Conservation (phyloP, 2,329 filamentous ascomycete species). For the Neofusicoccum cordaticola region DNA sequence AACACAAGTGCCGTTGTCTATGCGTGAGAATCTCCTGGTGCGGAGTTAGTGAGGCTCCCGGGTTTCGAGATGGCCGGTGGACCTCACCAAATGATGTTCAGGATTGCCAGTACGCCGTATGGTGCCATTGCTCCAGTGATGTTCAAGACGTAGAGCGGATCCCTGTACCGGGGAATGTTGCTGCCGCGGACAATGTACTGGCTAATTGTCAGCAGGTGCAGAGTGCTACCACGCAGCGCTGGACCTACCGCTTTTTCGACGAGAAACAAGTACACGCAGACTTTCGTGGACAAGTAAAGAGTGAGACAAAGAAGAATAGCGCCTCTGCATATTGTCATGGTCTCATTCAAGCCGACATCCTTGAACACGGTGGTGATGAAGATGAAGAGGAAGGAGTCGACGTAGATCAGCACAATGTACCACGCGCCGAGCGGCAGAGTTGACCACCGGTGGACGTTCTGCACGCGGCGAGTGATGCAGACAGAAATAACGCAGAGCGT, state of each 20-base stretch:
- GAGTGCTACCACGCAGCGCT: no score
- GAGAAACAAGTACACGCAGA: background rate
- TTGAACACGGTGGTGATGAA: slow-evolving; percentile 9
- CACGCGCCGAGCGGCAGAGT: background rate
- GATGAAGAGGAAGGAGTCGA: slow-evolving; percentile 6
- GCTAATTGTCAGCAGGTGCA: background rate
- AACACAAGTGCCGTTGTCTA: slow-evolving; percentile 42
- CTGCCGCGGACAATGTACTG: slow-evolving; percentile 9
- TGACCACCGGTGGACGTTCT: background rate
- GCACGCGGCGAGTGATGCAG: background rate
- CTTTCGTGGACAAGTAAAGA: slow-evolving; percentile 1
- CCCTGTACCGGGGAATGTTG: background rate
- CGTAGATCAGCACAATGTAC: background rate
- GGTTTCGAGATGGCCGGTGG: background rate
- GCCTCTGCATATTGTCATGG: background rate
- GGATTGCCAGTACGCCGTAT: background rate
- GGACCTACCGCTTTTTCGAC: slow-evolving; percentile 6
- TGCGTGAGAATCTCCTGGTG: background rate
- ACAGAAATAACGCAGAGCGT: background rate
- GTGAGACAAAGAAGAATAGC: slow-evolving; percentile 1
- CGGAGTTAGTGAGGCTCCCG: background rate
- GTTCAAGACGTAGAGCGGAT: slow-evolving; percentile 2
- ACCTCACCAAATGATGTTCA: slow-evolving; percentile 6
- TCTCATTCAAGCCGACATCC: background rate
- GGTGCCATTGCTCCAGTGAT: background rate